Conservation (phyloP, 116 monocot species). For the Dioscorea cayenensis region DNA sequence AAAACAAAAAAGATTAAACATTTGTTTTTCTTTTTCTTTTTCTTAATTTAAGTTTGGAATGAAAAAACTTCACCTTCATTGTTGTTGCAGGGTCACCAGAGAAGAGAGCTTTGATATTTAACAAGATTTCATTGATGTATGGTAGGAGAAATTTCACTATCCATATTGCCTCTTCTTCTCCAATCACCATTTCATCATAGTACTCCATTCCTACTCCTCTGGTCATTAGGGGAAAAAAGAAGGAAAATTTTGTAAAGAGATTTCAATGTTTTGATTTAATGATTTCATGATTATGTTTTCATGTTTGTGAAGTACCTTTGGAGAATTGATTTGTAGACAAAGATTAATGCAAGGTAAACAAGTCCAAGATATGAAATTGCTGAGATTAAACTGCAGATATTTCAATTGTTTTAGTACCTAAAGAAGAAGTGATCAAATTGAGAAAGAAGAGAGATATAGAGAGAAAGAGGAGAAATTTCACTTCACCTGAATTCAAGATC, state of each 20-base stretch:
- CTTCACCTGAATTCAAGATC: constrained; percentile 73
- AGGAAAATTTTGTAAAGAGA: neutral
- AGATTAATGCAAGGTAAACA: constrained; percentile 62
- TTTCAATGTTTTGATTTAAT: neutral
- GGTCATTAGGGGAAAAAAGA: neutral
- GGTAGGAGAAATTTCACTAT: constrained; percentile 50
- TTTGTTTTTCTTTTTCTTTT: neutral
- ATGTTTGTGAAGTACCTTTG: constrained; percentile 32
- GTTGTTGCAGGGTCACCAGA: constrained; percentile 87
- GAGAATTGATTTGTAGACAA: constrained; percentile 60
- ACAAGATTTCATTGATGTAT: constrained; percentile 68
- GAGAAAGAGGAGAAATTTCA: too few relatives aligned
- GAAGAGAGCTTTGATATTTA: constrained; percentile 55
- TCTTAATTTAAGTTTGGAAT: neutral
- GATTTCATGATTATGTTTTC: too few relatives aligned
- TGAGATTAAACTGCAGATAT: constrained; percentile 55
- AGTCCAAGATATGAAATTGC: constrained; percentile 68
- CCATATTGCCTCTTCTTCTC: constrained; percentile 85
- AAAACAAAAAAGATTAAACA: too few relatives aligned
- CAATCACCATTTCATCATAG: constrained; percentile 43
- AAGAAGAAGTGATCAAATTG: neutral
- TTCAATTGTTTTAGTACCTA: neutral
- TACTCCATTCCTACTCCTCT: constrained; percentile 34
- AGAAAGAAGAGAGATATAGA: neutral
- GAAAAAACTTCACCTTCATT: constrained; percentile 50